phyloP scores from a whole-genome alignment of 352 stramenopile species.

The Pilasporangium apinafurcum region DNA sequence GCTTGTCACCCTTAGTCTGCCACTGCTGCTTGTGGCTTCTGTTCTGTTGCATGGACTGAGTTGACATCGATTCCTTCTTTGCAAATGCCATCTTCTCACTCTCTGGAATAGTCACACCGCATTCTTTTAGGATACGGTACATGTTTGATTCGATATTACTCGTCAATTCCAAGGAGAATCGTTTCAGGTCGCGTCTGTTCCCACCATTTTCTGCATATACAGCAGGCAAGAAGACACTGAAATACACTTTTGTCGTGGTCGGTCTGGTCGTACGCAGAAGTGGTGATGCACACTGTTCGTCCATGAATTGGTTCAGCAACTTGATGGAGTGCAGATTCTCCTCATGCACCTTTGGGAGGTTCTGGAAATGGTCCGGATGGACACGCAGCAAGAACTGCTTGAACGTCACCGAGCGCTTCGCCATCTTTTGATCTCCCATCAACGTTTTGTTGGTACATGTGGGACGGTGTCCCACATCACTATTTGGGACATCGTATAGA shows the following conservation, averaged over 20 bases:
- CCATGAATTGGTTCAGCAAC: conserved; percentile 68
- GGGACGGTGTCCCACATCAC: not conserved
- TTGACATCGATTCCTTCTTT: not conserved
- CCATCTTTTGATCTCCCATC: conserved; percentile 12
- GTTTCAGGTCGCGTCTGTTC: conserved; percentile 18
- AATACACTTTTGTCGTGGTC: no score
- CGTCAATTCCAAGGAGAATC: conserved; percentile 38
- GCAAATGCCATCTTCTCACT: conserved; percentile 1
- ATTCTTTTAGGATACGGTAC: conserved; percentile 40
- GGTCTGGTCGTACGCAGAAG: not conserved
- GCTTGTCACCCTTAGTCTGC: conserved; percentile 3
- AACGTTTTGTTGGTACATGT: conserved; percentile 3
- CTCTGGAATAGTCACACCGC: conserved; percentile 23
- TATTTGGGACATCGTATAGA: not conserved
- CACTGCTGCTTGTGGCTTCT: not conserved
- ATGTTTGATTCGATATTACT: conserved; percentile 43
- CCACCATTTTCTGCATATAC: not conserved
- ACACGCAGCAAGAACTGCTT: conserved; percentile 73
- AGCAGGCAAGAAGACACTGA: conserved; percentile 19
- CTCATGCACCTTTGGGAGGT: conserved; percentile 51
- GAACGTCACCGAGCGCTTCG: conserved; percentile 40
- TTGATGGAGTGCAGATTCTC: conserved; percentile 67
- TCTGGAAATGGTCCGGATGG: conserved; percentile 61
- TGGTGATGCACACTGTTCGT: conserved; percentile 26
- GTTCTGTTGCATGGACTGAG: not conserved